Evolutionary conservation across 2,329 filamentous ascomycete species (phyloP), one percentile per base, ranked within the genome.

Genomic region (Thermoascus crustaceus): DNA sequence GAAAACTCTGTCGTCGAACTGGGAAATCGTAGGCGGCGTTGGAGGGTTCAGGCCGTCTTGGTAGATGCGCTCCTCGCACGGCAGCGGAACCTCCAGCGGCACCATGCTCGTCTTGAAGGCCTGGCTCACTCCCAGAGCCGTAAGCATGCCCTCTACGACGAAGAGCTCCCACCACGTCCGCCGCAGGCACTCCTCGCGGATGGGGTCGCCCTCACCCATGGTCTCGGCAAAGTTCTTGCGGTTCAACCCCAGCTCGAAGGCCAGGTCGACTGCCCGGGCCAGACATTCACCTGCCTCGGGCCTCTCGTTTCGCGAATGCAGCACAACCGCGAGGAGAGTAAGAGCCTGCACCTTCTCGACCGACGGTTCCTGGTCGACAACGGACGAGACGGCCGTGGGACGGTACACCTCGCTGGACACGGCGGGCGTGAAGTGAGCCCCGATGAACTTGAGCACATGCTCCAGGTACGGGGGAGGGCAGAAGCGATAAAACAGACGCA

Each of bases 161-260:
- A 81, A 89, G 24, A 85, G 51, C 48, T 76, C 86, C 88, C 88
- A 95, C 87, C 87, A 95, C 1, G 87, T 95, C 39, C 88, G 73
- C 11, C 86, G 75, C 75, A 85, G 82, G 55, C 81, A 85, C 59
- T 95, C 88, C 54, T 89, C 84, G 3, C 88, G 55, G 2, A 86
- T 68, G 0, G 76, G 69, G 40, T 82, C 75, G 4, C 76, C 76
- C 18, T 71, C 67, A 10, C 82, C 80, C 47, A 85, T 68, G 4
- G 71, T 60, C 0, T 69, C 61, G 1, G 85, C 80, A 55, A 78
- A 94, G 0, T 73, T 69, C 31, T 75, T 69, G 7, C 75, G 76
- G 53, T 94, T 79, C 59, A 95, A 73, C 0, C 82, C 81, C 16
- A 94, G 71, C 38, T 86, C 76, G 7, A 93, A 63, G 2, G 86